Evolutionary conservation across 345 rosid species (phyloP).

Genomic region (Streptanthus diversifolius): DNA sequence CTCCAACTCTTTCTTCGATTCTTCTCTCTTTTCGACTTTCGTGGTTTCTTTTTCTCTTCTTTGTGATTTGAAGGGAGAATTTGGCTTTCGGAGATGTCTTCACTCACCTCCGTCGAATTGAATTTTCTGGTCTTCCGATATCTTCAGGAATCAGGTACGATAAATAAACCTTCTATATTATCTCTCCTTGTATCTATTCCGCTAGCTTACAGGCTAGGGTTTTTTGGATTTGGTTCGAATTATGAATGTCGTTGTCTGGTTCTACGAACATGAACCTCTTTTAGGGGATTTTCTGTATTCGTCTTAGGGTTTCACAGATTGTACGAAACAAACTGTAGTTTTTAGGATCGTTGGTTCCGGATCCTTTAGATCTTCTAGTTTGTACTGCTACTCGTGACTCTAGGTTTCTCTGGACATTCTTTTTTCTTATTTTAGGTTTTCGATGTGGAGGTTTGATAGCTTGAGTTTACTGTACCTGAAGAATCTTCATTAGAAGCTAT

Average conservation of each 20-base stretch:
- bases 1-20: neutral
- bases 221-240: slow-evolving; percentile 11
- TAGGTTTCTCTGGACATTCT: neutral
- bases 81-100: slow-evolving; percentile 40
- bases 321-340: neutral
- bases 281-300: neutral
- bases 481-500: neutral
- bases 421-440: neutral
- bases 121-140: slow-evolving; percentile 91
- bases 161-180: neutral
- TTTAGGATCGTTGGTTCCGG: neutral
- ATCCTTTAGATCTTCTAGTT: slow-evolving; percentile 9
- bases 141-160: slow-evolving; percentile 86
- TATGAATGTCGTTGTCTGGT: slow-evolving; percentile 1
- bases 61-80: neutral
- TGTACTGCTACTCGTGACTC: neutral
- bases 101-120: slow-evolving; percentile 76
- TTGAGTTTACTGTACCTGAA: neutral
- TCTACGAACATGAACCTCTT: neutral
- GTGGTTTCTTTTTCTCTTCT: neutral
- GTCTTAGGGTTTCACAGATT: slow-evolving; percentile 17
- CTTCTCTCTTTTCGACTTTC: neutral
- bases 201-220: neutral
- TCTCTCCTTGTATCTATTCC: slow-evolving; percentile 8
- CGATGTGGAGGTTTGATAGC: neutral